A percentile compares a stretch with the other conserved stretches of the same genome.
phyloP scores from a whole-genome alignment of 1,139 yeast genomes.

The Sugiyamaella grinbergsii region DNA sequence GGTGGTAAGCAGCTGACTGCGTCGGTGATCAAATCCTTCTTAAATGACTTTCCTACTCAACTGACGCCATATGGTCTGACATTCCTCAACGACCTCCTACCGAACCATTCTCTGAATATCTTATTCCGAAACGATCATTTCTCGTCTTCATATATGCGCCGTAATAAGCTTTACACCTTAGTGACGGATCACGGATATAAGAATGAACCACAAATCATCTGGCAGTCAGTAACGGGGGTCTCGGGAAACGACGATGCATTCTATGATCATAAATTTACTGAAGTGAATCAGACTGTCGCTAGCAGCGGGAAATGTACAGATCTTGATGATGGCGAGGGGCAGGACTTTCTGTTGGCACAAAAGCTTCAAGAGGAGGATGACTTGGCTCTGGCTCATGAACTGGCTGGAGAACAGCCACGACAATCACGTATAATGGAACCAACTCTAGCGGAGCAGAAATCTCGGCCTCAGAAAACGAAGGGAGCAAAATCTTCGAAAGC shows the following conservation, averaged over 20 bases:
- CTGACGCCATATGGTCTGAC: conserved; percentile 65
- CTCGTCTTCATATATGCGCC: conserved; percentile 63
- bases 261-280: conserved; percentile 53
- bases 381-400: conserved; percentile 51
- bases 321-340: conserved; percentile 22
- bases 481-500: conserved; percentile 19
- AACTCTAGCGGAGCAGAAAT: too few relatives aligned
- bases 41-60: conserved; percentile 63
- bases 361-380: conserved; percentile 68
- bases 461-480: too few relatives aligned
- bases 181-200: conserved; percentile 73
- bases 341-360: conserved; percentile 52
- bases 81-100: conserved; percentile 46
- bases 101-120: conserved; percentile 56
- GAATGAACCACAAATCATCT: conserved; percentile 55
- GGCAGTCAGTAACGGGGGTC: conserved; percentile 73
- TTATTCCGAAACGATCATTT: conserved; percentile 87
- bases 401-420: conserved; percentile 41
- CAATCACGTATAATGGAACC: too few relatives aligned
- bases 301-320: conserved; percentile 15
- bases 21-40: conserved; percentile 45
- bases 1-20: conserved; percentile 18
- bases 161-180: conserved; percentile 56
- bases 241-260: conserved; percentile 68
- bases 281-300: background rate